Evolutionary conservation across 345 rosid genomes (phyloP).

Genomic region (Eucalyptus brandiana): DNA sequence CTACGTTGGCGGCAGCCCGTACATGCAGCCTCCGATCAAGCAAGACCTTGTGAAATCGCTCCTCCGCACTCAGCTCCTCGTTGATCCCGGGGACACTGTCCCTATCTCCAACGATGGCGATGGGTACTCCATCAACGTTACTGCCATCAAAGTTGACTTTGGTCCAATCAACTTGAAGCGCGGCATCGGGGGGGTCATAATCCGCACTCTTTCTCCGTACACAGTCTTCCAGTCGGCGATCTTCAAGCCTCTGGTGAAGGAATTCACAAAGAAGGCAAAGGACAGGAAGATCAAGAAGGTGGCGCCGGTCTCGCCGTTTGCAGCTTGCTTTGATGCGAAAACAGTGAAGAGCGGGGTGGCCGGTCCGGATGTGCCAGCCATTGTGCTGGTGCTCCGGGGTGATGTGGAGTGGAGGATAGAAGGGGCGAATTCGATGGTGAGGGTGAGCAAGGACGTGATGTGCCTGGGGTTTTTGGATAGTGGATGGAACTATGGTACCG

Average conservation of each 20-base stretch:
- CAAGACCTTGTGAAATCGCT: conserved; percentile 12
- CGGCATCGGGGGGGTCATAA: too few relatives aligned
- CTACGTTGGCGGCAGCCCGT: conserved; percentile 11
- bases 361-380: conserved; percentile 13
- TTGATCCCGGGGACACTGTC: too few relatives aligned
- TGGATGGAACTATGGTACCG: background rate
- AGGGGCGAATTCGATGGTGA: conserved; percentile 28
- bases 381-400: conserved; percentile 11
- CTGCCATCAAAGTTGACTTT: too few relatives aligned
- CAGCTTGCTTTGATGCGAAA: background rate
- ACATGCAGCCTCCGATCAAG: background rate
- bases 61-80: background rate
- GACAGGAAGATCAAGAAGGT: too few relatives aligned
- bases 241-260: too few relatives aligned
- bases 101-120: too few relatives aligned
- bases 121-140: too few relatives aligned
- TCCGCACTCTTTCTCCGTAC: too few relatives aligned
- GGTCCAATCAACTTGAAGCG: too few relatives aligned
- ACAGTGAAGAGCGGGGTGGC: background rate
- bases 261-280: too few relatives aligned
- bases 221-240: too few relatives aligned
- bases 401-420: conserved; percentile 12
- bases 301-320: too few relatives aligned
- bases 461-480: conserved; percentile 24
- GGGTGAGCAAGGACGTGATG: background rate